A percentile compares a stretch with the other conserved stretches of the same genome.
These are phyloP conservation scores for Botrytis pseudocinerea DNA, from an alignment of 2,329 filamentous ascomycete genomes.

Conservation along the genomic window DNA sequence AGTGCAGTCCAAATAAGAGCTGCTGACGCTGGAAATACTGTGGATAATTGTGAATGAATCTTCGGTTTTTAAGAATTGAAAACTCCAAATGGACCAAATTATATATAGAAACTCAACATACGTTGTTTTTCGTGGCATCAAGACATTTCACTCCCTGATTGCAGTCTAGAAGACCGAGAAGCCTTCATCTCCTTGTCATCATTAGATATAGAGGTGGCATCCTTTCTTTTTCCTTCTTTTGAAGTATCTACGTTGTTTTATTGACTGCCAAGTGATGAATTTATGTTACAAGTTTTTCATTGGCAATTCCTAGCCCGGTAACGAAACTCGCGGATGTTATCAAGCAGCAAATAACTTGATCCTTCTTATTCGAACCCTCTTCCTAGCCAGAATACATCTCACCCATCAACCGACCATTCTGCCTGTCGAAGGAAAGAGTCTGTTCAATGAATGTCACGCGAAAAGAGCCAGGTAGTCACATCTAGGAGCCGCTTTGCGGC, in stretches of 20 bases:
- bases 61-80: background rate
- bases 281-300: background rate
- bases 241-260: background rate
- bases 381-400: background rate
- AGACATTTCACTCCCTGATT: background rate
- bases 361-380: background rate
- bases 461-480: background rate
- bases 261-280: too few relatives aligned
- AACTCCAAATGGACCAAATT: background rate
- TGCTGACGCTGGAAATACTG: background rate
- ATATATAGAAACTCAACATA: background rate
- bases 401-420: background rate
- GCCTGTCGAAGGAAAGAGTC: background rate
- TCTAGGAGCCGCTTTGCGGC: background rate
- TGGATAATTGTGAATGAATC: background rate
- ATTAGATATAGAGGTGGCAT: background rate
- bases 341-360: background rate
- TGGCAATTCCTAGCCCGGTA: background rate
- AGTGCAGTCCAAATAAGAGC: background rate
- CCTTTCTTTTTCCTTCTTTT: background rate
- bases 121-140: background rate
- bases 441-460: background rate
- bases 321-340: background rate
- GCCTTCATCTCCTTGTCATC: background rate
- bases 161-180: background rate